A percentile compares a stretch with the other conserved stretches of the same genome.
Evolutionary conservation across 192 early-diverging fungal species (phyloP).

Genomic region (Backusella circina): DNA sequence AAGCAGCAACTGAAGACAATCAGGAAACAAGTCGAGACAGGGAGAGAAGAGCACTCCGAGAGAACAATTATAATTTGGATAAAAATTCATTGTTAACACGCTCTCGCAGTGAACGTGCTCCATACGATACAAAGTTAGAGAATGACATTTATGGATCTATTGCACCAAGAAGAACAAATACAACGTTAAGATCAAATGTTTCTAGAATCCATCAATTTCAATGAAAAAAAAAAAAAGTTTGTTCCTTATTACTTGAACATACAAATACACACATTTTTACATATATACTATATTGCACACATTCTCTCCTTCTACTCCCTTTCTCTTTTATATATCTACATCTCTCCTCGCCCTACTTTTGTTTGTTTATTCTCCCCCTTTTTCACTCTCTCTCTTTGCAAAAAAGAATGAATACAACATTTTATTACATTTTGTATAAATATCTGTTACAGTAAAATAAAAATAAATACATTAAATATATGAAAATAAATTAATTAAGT

Average conservation of each 20-base stretch:
- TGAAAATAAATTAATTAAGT: background rate
- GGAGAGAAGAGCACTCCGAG: background rate
- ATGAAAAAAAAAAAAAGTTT: too few species aligned
- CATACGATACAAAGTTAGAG: background rate
- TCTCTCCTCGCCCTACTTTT: background rate
- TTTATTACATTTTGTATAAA: too few species aligned
- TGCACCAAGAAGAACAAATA: conserved; percentile 2
- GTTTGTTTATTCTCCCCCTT: too few species aligned
- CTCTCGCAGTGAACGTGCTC: background rate
- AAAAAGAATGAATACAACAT: too few species aligned
- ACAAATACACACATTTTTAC: background rate
- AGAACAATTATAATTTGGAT: background rate
- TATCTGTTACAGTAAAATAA: background rate
- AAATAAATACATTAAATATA: background rate
- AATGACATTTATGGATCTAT: background rate
- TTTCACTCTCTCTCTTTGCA: too few species aligned
- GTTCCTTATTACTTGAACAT: background rate
- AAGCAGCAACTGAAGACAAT: background rate
- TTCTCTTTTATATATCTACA: background rate
- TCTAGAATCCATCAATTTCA: background rate
- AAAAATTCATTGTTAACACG: background rate
- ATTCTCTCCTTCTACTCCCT: background rate
- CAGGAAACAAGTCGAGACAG: background rate
- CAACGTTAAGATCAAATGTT: background rate
- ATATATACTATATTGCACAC: background rate